Evolutionary conservation across 768 basidiomycete genomes (phyloP).

Genomic region (Boletus subcaerulescens): DNA sequence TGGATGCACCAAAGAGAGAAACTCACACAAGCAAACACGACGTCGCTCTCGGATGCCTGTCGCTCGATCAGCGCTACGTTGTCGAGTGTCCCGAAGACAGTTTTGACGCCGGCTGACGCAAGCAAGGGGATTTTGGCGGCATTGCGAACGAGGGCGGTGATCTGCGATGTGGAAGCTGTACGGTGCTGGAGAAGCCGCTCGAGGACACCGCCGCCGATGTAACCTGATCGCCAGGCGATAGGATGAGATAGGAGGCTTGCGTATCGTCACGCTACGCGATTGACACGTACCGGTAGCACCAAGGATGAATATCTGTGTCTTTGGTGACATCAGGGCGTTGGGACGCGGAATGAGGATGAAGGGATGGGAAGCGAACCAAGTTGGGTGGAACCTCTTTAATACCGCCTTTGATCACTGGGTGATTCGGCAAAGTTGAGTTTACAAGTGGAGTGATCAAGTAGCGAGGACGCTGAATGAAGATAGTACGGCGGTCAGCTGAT

Average conservation of each 20-base stretch:
- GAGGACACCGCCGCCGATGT: slow-evolving; percentile 30
- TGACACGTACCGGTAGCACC: slow-evolving; percentile 40
- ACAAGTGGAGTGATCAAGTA: too few relatives aligned
- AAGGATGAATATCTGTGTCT: slow-evolving; percentile 41
- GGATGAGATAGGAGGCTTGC: background rate
- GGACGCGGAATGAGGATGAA: background rate
- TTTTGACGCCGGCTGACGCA: slow-evolving; percentile 15
- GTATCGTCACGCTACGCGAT: too few relatives aligned
- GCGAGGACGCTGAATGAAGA: too few relatives aligned
- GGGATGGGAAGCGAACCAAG: too few relatives aligned
- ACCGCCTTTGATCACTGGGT: too few relatives aligned
- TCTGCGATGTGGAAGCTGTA: slow-evolving; percentile 6
- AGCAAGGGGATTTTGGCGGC: slow-evolving; percentile 16
- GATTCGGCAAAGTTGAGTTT: too few relatives aligned
- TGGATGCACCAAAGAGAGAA: background rate
- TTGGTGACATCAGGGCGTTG: slow-evolving; percentile 12
- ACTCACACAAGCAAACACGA: slow-evolving; percentile 39
- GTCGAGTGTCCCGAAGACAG: slow-evolving; percentile 38
- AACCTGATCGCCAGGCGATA: slow-evolving; percentile 13
- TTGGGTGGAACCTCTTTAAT: too few relatives aligned
- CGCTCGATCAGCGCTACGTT: slow-evolving; percentile 39
- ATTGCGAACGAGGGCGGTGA: slow-evolving; percentile 29
- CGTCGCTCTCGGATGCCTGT: slow-evolving; percentile 41
- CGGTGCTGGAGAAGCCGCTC: slow-evolving; percentile 21
- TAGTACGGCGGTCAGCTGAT: too few relatives aligned